A percentile compares a stretch with the other conserved stretches of the same genome.
phyloP scores from a whole-genome alignment of 2,329 filamentous ascomycete genomes.

The Fusarium cicatricum region DNA sequence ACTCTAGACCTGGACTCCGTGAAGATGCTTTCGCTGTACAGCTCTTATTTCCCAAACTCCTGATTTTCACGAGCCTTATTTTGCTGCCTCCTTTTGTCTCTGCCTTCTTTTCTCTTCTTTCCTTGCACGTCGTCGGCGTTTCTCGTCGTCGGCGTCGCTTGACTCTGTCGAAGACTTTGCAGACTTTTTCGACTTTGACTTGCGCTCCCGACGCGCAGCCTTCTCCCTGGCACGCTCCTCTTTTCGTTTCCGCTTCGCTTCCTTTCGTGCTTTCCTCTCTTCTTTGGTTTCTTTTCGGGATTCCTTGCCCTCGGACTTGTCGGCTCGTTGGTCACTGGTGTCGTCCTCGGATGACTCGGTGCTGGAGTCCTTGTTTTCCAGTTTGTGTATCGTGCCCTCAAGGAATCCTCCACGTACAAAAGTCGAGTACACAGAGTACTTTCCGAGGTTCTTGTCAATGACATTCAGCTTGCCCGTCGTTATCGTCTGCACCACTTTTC shows the following conservation, averaged over 20 bases:
- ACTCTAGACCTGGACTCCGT: conserved; percentile 41
- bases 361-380: conserved; percentile 41
- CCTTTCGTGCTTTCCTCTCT: conserved; percentile 50
- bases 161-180: conserved; percentile 42
- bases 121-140: conserved; percentile 53
- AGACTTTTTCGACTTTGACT: conserved; percentile 39
- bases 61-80: conserved; percentile 14
- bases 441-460: conserved; percentile 61
- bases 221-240: conserved; percentile 38
- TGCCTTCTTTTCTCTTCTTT: conserved; percentile 53
- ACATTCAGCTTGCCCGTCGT: conserved; percentile 63
- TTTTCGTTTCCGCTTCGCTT: conserved; percentile 45
- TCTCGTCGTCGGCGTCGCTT: conserved; percentile 53
- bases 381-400: conserved; percentile 68
- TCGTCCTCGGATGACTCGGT: conserved; percentile 40
- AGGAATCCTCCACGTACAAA: conserved; percentile 87
- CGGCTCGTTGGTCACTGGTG: conserved; percentile 45
- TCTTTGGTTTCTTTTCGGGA: conserved; percentile 53
- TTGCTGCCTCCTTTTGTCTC: conserved; percentile 38
- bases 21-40: conserved; percentile 32
- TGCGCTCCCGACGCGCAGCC: conserved; percentile 36
- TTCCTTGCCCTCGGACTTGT: conserved; percentile 18
- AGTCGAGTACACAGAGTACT: conserved; percentile 77
- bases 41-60: conserved; percentile 16
- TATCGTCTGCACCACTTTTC: conserved; percentile 65